Evolutionary conservation across 1,139 yeast species (phyloP), one percentile per base, ranked within the genome.

Genomic region (Kazachstania sp.): DNA sequence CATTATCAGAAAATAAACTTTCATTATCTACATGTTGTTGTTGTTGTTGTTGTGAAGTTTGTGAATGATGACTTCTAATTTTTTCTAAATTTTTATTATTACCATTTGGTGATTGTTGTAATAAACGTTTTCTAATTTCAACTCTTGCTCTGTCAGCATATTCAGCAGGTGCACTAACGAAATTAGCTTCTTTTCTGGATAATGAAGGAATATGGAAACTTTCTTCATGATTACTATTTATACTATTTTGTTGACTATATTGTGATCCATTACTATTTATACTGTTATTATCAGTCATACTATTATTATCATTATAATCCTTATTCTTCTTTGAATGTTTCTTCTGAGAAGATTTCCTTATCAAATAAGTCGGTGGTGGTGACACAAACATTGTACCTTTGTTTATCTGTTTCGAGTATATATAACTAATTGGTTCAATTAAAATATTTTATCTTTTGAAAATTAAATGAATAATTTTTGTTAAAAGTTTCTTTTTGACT

Each of bases 141-240:
- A 64, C 66, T 49, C 72, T 62, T n/a, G 73, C 72, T 43, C 71
- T 60, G 37, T 64, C 63, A 12, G 71, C 65, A 50, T 67, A 70
- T 52, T 69, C 71, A 43, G 61, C 58, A 23, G 72, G 72, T 11
- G 72, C 68, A 48, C 60, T 63, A 32, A 65, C 64, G 43, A 65
- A 64, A 48, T 60, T 60, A 19, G 49, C 39, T 15, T 46, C 49
- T 34, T 41, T 47, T 37, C 46, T 44, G 26, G 47, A 42, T 19
- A 50, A 38, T 19, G 45, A 38, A 8, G 41, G 44, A 23, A 39
- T 30, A 29, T 39, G 35, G n/a, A 32, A 34, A n/a, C 34, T 28
- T 28, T 31, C 26, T 34, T 31, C 13, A 6, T 30, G 28, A 30
- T n/a, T 28, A 26, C n/a, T 39, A 32, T 43, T 37, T 34, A 45